These are phyloP conservation scores for Meyerozyma elateridarum DNA, from an alignment of 1,139 yeast species.

Conservation along the genomic window DNA sequence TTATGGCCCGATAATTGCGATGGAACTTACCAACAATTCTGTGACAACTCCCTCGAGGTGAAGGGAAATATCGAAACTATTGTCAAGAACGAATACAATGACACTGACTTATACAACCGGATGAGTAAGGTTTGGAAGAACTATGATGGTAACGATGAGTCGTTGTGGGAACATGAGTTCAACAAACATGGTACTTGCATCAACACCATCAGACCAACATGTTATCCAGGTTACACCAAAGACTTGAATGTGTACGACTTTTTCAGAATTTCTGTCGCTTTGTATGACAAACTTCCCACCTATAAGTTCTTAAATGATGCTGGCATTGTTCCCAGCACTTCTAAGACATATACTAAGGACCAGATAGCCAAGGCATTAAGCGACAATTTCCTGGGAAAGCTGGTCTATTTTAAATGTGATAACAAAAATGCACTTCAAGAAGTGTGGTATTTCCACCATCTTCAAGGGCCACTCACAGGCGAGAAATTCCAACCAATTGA, in stretches of 20 bases:
- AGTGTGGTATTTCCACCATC: slow-evolving; percentile 84
- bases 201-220: slow-evolving; percentile 67
- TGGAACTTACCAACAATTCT: slow-evolving; percentile 62
- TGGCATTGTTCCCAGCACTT: slow-evolving; percentile 65
- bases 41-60: slow-evolving; percentile 10
- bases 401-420: slow-evolving; percentile 73
- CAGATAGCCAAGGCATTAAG: slow-evolving; percentile 64
- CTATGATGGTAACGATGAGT: slow-evolving; percentile 66
- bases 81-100: slow-evolving; percentile 44
- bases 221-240: slow-evolving; percentile 45
- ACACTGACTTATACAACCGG: slow-evolving; percentile 47
- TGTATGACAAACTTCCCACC: slow-evolving; percentile 67
- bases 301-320: slow-evolving; percentile 59
- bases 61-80: slow-evolving; percentile 29
- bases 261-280: slow-evolving; percentile 58
- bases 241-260: slow-evolving; percentile 75
- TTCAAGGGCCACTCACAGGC: slow-evolving; percentile 66
- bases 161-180: slow-evolving; percentile 88
- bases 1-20: slow-evolving; percentile 82
- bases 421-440: slow-evolving; percentile 66
- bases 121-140: slow-evolving; percentile 75
- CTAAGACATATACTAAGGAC: slow-evolving; percentile 56
- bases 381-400: slow-evolving; percentile 51
- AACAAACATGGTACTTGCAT: slow-evolving; percentile 96
- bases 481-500: slow-evolving; percentile 68